Conservation (phyloP, 768 basidiomycete species). For the Termitomyces sp. region DNA sequence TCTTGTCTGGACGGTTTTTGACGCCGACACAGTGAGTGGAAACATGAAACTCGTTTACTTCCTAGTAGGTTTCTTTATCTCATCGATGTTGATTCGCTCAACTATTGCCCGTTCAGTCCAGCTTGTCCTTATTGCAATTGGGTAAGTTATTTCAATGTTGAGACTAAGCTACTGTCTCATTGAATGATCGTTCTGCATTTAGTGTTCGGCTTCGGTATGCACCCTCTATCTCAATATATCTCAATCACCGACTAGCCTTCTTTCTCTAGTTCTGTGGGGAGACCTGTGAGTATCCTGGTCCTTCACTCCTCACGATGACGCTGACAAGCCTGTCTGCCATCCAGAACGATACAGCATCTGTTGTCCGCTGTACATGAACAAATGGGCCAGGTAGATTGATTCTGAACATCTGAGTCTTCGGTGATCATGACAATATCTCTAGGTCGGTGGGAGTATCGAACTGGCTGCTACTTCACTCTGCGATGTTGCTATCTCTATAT, state of each 20-base stretch:
- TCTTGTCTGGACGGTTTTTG: not conserved
- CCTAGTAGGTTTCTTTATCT: not conserved
- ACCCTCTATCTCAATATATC: not conserved
- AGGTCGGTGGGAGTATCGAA: slow-evolving; percentile 14
- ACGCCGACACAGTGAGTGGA: slow-evolving; percentile 3
- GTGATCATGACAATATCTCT: not conserved
- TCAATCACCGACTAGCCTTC: not conserved
- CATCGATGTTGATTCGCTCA: too few species aligned
- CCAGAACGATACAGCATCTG: slow-evolving; percentile 5
- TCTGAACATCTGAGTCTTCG: not conserved
- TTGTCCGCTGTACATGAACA: slow-evolving; percentile 11
- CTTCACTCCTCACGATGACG: not conserved
- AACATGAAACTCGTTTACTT: slow-evolving; percentile 12
- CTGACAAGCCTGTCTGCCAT: not conserved
- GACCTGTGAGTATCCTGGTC: slow-evolving; percentile 1
- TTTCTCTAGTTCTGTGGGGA: slow-evolving; percentile 9
- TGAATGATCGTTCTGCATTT: not conserved
- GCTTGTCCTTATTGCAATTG: slow-evolving; percentile 10
- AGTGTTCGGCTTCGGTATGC: slow-evolving; percentile 12
- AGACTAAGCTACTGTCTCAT: not conserved
- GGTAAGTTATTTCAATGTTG: not conserved
- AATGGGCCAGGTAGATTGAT: slow-evolving; percentile 5
- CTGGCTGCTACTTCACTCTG: slow-evolving; percentile 13
- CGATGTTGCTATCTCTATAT: slow-evolving; percentile 12
- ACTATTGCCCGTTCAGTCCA: not conserved